phyloP scores from a whole-genome alignment of 2,329 filamentous ascomycete genomes.

The Hypoxylon sp. region DNA sequence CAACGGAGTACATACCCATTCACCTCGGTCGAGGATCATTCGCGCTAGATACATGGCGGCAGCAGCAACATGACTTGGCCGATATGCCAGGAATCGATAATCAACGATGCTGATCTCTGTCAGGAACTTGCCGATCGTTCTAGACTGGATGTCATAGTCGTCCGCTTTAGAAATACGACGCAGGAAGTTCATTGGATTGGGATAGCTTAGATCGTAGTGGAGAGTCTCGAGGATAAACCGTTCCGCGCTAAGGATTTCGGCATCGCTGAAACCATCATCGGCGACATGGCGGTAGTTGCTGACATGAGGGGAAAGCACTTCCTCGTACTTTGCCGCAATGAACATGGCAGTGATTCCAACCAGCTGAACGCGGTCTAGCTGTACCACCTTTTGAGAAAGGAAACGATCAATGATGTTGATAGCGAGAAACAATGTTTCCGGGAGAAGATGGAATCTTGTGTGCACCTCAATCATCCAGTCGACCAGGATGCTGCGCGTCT shows the following conservation, averaged over 20 bases:
- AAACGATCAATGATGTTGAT: conserved; percentile 99
- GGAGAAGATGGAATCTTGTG: conserved; percentile 93
- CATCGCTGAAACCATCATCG: conserved; percentile 94
- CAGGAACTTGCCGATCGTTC: conserved; percentile 96
- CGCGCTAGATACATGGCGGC: conserved; percentile 95
- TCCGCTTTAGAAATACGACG: conserved; percentile 99
- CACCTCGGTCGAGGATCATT: conserved; percentile 87
- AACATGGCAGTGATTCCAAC: conserved; percentile 99
- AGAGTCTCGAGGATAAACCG: conserved; percentile 91
- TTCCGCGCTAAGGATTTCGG: conserved; percentile 97
- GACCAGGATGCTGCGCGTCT: conserved; percentile 95
- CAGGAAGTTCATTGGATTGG: conserved; percentile 99
- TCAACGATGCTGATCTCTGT: conserved; percentile 97
- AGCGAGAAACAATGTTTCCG: conserved; percentile 94
- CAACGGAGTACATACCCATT: conserved; percentile 79
- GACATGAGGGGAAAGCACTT: conserved; percentile 65
- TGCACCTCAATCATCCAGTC: conserved; percentile 99
- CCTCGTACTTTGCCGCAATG: conserved; percentile 98
- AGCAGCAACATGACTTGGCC: conserved; percentile 90
- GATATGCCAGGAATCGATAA: conserved; percentile 90
- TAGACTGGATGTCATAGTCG: conserved; percentile 98
- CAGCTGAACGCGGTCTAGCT: conserved; percentile 93
- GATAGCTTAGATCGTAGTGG: conserved; percentile 97
- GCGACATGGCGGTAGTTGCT: conserved; percentile 73
- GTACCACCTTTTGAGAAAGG: conserved; percentile 93